Base-by-base conservation (phyloP, 73 alveolate species). In the Loxodes magnus region DNA sequence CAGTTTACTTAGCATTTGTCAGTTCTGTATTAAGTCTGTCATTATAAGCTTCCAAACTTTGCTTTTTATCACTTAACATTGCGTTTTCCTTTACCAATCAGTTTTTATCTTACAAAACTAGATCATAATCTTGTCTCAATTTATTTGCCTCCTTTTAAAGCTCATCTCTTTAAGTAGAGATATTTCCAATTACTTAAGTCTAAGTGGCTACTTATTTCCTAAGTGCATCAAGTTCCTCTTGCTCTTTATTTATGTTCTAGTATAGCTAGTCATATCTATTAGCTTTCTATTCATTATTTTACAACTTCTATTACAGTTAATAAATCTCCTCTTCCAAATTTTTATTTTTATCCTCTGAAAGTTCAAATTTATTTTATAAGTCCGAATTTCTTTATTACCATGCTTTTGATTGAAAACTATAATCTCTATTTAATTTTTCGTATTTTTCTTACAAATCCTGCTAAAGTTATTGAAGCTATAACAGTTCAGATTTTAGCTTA, bases 21-120 rank as follows among this genome's bases (percentile, higher is more conserved):
- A 74, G 61, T 23, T 79, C 96, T 17, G 63, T 64, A 41, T 84
- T 88, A 4, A 71, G 65, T 53, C 88, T 70, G 65, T 84, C 93
- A 34, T 77, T 55, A 42, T 67, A 61, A 56, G 79, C 92, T 49
- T 84, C 96, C 28, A 84, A 72, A 20, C 93, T 46, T 44, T 84
- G 79, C 19, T 43, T 61, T 43, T 74, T 67, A 34, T 84, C 96
- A 3, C 57, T 70, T 3, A 79, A 35, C 33, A 65, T 38, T n/a
- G 62, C 58, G 66, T 58, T 60, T 51, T 75, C 43, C 2, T 46
- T 73, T 2, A 84, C 36, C 37, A 84, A 53, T 56, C 61, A 84
- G 27, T 69, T 67, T 44, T 84, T 84, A 48, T 84, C 96, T 57
- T 79, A 66, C 58, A 38, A 57, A 3, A 79, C 53, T 14, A 84